These are phyloP conservation scores for Ensete glaucum DNA, from an alignment of 176 grass and related monocot species.

Conservation along the genomic window DNA sequence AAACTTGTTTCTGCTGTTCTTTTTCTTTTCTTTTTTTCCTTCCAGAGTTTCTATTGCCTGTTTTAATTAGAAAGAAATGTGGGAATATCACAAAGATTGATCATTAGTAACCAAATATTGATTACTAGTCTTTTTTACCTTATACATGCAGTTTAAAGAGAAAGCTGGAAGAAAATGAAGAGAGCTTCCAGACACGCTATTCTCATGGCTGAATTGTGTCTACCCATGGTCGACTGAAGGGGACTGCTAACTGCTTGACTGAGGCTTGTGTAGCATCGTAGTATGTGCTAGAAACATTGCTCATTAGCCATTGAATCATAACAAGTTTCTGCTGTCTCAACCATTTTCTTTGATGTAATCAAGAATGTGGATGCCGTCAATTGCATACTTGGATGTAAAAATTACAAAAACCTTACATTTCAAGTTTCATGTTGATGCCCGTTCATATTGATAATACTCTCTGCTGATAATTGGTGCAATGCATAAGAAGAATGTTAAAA, in stretches of 20 bases:
- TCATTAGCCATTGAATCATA: background rate
- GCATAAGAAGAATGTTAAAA: background rate
- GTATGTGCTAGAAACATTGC: background rate
- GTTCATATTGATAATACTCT: too few species aligned
- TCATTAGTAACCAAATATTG: background rate
- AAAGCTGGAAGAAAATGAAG: constrained; percentile 36
- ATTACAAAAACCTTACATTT: background rate
- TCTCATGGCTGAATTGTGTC: background rate
- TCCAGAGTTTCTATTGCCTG: background rate
- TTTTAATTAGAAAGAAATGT: background rate
- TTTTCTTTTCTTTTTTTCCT: background rate
- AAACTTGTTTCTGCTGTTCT: background rate
- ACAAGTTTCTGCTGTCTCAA: background rate
- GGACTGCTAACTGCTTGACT: background rate
- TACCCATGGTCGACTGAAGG: background rate
- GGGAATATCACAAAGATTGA: background rate
- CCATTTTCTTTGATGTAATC: background rate
- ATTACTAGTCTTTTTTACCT: background rate
- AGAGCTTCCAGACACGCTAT: constrained; percentile 25
- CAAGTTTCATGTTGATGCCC: background rate
- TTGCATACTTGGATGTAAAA: background rate
- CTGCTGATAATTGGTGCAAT: background rate
- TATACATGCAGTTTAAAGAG: constrained; percentile 30
- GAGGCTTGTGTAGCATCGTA: background rate
- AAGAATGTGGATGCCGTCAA: background rate